Base-by-base conservation (phyloP, 805 yeast species). In the Schwanniomyces occidentalis region DNA sequence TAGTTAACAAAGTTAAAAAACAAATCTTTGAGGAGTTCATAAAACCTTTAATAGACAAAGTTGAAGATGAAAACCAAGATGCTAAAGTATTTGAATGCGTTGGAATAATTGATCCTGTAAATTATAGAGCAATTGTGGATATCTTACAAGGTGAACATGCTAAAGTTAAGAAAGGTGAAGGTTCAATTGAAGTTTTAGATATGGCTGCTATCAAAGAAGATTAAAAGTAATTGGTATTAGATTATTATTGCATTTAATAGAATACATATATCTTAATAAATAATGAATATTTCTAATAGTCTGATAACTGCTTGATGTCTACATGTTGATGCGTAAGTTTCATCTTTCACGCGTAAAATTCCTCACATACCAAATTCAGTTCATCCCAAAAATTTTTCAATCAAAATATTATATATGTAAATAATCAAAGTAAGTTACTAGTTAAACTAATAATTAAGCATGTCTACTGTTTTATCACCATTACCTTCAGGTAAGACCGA, bases 21-120 rank as follows among this genome's bases (percentile, higher is more conserved):
- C 61, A 51, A 29, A 58, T 54, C 27, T 64, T 46, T 38, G 58
- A 54, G 4, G 58, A 48, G 26, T 58, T 62, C 22, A 52, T 67
- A 19, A 49, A 56, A 34, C 65, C 63, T 3, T 44, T 63, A 33
- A 48, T 72, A 16, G 65, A 63, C 34, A 49, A 49, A 15, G 40
- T 71, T 14, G 73, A 67, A 33, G 76, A 69, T 10, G 70, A 64
- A 32, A 35, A 42, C 24, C 78, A 80, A 75, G 78, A 74, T 31
- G 71, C 78, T 9, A 64, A 64, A 41, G 43, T 54, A 16, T 65
- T 51, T 32, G 71, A 67, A 41, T 56, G 56, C 16, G 68, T 73
- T 8, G 86, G 88, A 3, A 70, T 85, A 19, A 85, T 90, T 20
- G 96, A 90, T 52, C 98, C 98, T 0, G 85, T 87, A 8, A 77